Evolutionary conservation across 331 rosid genomes (phyloP).

Genomic region (Arachis monticola): DNA sequence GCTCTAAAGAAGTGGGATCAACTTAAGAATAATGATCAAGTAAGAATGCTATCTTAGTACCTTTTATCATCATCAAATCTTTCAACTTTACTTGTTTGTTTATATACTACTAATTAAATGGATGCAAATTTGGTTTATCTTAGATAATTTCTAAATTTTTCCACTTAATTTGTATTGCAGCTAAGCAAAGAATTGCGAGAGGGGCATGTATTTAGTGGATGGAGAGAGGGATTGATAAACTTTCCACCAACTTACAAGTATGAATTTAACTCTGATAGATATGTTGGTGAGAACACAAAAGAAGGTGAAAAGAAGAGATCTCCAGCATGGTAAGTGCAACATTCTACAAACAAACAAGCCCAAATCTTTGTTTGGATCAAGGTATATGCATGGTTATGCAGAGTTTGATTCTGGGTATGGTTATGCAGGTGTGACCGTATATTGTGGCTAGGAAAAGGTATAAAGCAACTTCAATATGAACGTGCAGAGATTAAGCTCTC

Average conservation of each 20-base stretch:
- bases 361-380: not conserved
- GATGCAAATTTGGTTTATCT: constrained; percentile 14
- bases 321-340: constrained; percentile 80
- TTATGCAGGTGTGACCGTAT: constrained; percentile 88
- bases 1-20: constrained; percentile 77
- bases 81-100: not conserved
- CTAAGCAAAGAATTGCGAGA: constrained; percentile 67
- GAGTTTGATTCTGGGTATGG: constrained; percentile 25
- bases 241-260: constrained; percentile 97
- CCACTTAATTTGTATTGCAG: constrained; percentile 45
- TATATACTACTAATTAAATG: constrained; percentile 12
- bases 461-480: constrained; percentile 68
- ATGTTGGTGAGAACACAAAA: constrained; percentile 71
- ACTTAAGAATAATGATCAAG: constrained; percentile 83
- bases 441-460: constrained; percentile 85
- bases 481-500: constrained; percentile 72
- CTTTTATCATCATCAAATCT: too few relatives aligned
- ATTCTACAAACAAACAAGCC: constrained; percentile 1
- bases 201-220: constrained; percentile 90
- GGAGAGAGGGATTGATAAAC: constrained; percentile 84
- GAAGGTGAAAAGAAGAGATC: constrained; percentile 93
- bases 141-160: constrained; percentile 25
- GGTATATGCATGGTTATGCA: not conserved
- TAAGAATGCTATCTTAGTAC: constrained; percentile 44
- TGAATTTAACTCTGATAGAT: constrained; percentile 72